Base-by-base conservation (phyloP, 2,329 filamentous ascomycete species). In the Colletotrichum simmondsii region DNA sequence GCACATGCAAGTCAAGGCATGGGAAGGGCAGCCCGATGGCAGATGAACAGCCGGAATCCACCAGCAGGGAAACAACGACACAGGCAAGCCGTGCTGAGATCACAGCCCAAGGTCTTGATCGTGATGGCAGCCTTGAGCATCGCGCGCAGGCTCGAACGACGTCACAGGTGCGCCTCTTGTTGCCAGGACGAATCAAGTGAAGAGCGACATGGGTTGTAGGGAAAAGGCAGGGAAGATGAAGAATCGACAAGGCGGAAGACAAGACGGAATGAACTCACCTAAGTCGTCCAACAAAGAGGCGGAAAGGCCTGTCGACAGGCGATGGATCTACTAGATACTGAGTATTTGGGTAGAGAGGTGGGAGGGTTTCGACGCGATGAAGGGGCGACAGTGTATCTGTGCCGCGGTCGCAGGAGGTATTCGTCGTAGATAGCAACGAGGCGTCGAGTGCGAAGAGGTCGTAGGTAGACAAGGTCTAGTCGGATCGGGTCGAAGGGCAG, bases 211-310 rank as follows among this genome's bases (percentile, higher is more conserved):
- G 16, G 37, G 46, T 35, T 19, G 32, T 57, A 30, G 56, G 16
- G 42, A n/a, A 16, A 19, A 62, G 32, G 24, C 26, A 62, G 58
- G 65, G 30, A 30, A 65, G 26, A 30, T 10, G 56, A n/a, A 32
- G 19, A 30, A 16, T 30, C 32, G 14, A 14, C 8, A 32, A 46
- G 42, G 65, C 58, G 32, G 14, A 59, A 49, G 37, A 42, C 16
- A 35, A 35, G 4, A 22, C 28, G 35, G 35, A 49, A 68, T 8
- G 14, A 53, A 71, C 71, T 65, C 67, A 73, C 71, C 66, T 24
- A 73, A 65, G 61, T 57, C 35, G 71, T 71, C 59, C 67, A 64
- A 37, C 67, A 2, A 54, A 52, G 46, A 52, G 37, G 32, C 10
- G 42, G 19, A 35, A 35, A 24, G 24, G 32, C 49, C 60, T 37